Conservation (phyloP, 805 yeast species). For the Yarrowia divulgata region DNA sequence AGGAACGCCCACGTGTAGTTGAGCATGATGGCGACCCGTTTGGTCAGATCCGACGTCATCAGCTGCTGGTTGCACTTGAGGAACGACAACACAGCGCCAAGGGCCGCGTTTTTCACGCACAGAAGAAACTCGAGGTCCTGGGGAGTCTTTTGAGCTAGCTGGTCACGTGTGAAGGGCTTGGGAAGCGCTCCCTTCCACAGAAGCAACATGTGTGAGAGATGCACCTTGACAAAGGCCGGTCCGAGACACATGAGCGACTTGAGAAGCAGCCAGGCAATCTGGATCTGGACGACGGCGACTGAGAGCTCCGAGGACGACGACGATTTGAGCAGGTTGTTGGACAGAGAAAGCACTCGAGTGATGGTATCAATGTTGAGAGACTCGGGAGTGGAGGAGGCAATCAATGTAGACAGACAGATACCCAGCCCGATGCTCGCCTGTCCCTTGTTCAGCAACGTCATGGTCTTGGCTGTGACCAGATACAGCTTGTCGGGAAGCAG, state of each 20-base stretch:
- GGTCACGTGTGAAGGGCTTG: slow-evolving; percentile 54
- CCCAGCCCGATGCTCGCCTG: slow-evolving; percentile 47
- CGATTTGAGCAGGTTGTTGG: slow-evolving; percentile 54
- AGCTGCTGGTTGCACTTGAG: slow-evolving; percentile 51
- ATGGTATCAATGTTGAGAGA: slow-evolving; percentile 54
- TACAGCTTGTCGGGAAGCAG: slow-evolving; percentile 41
- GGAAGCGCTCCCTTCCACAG: slow-evolving; percentile 70
- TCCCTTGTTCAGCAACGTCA: slow-evolving; percentile 43
- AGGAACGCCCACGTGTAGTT: slow-evolving; percentile 52
- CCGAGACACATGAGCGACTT: slow-evolving; percentile 71
- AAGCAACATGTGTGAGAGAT: slow-evolving; percentile 63
- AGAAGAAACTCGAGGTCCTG: slow-evolving; percentile 51
- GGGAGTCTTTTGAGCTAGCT: slow-evolving; percentile 51
- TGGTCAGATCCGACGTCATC: slow-evolving; percentile 55
- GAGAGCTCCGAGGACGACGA: slow-evolving; percentile 55
- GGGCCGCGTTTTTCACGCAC: slow-evolving; percentile 64
- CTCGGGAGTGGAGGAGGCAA: slow-evolving; percentile 45
- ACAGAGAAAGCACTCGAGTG: slow-evolving; percentile 52
- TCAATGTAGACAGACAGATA: slow-evolving; percentile 45
- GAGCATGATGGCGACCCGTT: slow-evolving; percentile 58
- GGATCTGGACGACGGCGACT: slow-evolving; percentile 52
- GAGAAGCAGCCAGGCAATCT: slow-evolving; percentile 67
- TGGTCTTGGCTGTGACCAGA: slow-evolving; percentile 45
- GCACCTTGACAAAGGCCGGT: slow-evolving; percentile 60
- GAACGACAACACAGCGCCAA: slow-evolving; percentile 64